Evolutionary conservation across 495 filamentous ascomycete genomes (phyloP).

Genomic region (Podospora conica): DNA sequence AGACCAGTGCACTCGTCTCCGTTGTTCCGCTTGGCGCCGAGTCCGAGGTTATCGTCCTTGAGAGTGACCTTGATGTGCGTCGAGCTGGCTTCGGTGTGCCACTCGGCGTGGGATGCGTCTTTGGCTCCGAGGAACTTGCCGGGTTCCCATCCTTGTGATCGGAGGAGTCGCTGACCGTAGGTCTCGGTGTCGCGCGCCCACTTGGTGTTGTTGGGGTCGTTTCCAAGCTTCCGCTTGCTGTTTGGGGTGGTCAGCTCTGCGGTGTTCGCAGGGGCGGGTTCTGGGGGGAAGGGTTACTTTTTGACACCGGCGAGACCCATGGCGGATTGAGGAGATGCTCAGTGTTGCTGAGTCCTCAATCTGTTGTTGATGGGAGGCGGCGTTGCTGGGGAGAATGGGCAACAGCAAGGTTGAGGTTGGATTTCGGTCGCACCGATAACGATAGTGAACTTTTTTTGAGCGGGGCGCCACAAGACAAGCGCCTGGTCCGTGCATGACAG

Average conservation of each 20-base stretch:
- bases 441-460: not conserved
- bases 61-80: constrained; percentile 72
- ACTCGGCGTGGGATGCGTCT: constrained; percentile 62
- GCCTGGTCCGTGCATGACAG: too few relatives aligned
- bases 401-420: not conserved
- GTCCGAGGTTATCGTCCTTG: constrained; percentile 83
- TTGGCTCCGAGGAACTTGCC: constrained; percentile 72
- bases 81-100: constrained; percentile 67
- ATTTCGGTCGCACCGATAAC: not conserved
- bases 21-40: constrained; percentile 68
- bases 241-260: constrained; percentile 16
- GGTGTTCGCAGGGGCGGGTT: not conserved
- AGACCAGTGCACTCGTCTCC: constrained; percentile 74
- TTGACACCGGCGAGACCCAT: constrained; percentile 73
- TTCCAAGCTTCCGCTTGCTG: constrained; percentile 75
- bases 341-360: constrained; percentile 14
- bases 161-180: constrained; percentile 83
- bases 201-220: constrained; percentile 89
- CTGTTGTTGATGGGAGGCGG: not conserved
- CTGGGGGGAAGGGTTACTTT: constrained; percentile 47
- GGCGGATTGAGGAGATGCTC: constrained; percentile 15
- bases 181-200: constrained; percentile 76
- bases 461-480: too few relatives aligned
- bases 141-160: constrained; percentile 83
- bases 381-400: not conserved